phyloP scores from a whole-genome alignment of 768 basidiomycete species.

The Pleurotus tuber-regium region DNA sequence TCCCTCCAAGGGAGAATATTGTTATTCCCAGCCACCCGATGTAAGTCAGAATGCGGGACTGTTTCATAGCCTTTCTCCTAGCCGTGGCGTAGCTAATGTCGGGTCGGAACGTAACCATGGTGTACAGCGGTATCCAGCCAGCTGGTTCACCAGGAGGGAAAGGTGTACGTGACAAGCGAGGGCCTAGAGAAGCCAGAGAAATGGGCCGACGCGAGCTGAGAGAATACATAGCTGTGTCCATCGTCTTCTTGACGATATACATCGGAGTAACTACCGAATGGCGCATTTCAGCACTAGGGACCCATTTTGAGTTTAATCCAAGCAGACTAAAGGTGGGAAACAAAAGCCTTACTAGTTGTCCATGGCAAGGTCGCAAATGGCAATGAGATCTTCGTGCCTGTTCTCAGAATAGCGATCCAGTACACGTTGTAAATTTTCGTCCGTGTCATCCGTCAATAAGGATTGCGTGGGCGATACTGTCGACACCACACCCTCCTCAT shows the following conservation, averaged over 20 bases:
- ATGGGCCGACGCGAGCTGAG: constrained; percentile 51
- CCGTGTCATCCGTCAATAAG: constrained; percentile 45
- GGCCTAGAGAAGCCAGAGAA: constrained; percentile 44
- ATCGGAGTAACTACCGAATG: constrained; percentile 81
- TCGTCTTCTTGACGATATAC: constrained; percentile 74
- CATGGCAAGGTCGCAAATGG: constrained; percentile 92
- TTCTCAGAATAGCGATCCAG: constrained; percentile 77
- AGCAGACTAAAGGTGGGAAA: constrained; percentile 15
- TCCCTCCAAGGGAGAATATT: constrained; percentile 38
- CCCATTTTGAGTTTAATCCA: constrained; percentile 20
- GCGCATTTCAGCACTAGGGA: constrained; percentile 85
- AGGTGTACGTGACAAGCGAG: constrained; percentile 45
- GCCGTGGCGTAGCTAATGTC: constrained; percentile 91
- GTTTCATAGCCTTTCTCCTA: constrained; percentile 63
- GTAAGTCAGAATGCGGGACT: constrained; percentile 58
- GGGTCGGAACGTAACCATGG: constrained; percentile 97
- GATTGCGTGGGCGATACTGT: constrained; percentile 29
- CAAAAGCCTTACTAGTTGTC: constrained; percentile 83
- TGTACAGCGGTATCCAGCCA: constrained; percentile 93
- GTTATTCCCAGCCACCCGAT: constrained; percentile 48
- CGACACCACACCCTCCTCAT: constrained; percentile 61
- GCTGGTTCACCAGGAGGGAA: constrained; percentile 58
- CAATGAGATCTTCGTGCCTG: constrained; percentile 84
- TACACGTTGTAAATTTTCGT: constrained; percentile 46
- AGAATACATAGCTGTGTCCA: constrained; percentile 74